Evolutionary conservation across 768 basidiomycete genomes (phyloP).

Genomic region (Mycena leptocephala): DNA sequence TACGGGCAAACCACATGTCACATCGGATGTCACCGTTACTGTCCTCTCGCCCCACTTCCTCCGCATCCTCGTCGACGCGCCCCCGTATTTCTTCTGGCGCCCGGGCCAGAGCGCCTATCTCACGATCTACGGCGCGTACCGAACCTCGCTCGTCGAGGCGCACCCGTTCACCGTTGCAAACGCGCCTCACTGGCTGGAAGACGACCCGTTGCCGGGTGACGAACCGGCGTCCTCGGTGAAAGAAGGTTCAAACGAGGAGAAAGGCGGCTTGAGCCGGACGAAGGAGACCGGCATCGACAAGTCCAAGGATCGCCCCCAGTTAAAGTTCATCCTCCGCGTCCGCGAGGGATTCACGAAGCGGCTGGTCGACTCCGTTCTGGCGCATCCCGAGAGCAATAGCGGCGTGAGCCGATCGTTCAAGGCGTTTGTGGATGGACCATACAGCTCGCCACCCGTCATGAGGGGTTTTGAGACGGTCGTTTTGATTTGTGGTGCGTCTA

Average conservation of each 20-base stretch:
- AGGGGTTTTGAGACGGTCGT: slow-evolving; percentile 54
- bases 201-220: no score
- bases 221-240: no score
- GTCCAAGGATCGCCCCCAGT: slow-evolving; percentile 37
- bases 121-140: slow-evolving; percentile 51
- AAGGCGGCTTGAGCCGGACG: background rate
- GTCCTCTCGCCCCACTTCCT: no score
- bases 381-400: background rate
- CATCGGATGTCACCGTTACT: slow-evolving; percentile 41
- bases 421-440: slow-evolving; percentile 53
- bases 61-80: no score
- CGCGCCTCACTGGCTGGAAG: no score
- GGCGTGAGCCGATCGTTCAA: slow-evolving; percentile 12
- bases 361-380: slow-evolving; percentile 37
- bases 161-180: slow-evolving; percentile 68
- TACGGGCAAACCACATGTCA: slow-evolving; percentile 42
- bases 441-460: slow-evolving; percentile 56
- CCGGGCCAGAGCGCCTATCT: no score
- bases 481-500: no score
- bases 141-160: slow-evolving; percentile 52
- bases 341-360: slow-evolving; percentile 67
- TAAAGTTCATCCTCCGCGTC: slow-evolving; percentile 67
- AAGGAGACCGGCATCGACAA: background rate
- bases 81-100: no score
- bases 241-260: background rate